Percentiles rank a stretch among this genome's conserved stretches.
phyloP scores from a whole-genome alignment of 495 filamentous ascomycete genomes.

The Tuber aestivum region DNA sequence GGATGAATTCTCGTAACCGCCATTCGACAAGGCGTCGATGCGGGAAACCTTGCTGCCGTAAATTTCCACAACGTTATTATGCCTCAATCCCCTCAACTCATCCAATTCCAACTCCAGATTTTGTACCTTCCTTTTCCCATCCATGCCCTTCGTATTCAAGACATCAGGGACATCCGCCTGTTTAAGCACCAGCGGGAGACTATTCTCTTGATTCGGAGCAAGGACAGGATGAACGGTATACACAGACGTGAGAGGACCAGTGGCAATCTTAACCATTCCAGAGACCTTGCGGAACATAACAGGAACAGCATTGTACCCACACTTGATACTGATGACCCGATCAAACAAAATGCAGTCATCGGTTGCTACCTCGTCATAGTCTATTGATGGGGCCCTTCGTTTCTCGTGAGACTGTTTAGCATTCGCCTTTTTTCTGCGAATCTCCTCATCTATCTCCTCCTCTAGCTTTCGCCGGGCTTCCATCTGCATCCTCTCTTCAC shows the following conservation, averaged over 20 bases:
- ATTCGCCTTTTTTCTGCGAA: slow-evolving; percentile 57
- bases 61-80: slow-evolving; percentile 70
- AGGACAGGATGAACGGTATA: slow-evolving; percentile 64
- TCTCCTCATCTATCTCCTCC: slow-evolving; percentile 56
- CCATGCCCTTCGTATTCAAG: slow-evolving; percentile 50
- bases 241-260: slow-evolving; percentile 55
- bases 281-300: slow-evolving; percentile 60
- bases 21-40: slow-evolving; percentile 13
- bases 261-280: slow-evolving; percentile 54
- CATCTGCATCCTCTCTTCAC: slow-evolving; percentile 49
- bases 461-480: slow-evolving; percentile 50
- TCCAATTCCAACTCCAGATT: slow-evolving; percentile 65
- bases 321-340: slow-evolving; percentile 57
- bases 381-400: slow-evolving; percentile 42
- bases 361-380: slow-evolving; percentile 30
- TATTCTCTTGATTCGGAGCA: slow-evolving; percentile 46
- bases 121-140: slow-evolving; percentile 62
- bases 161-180: slow-evolving; percentile 53
- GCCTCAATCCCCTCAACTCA: slow-evolving; percentile 62
- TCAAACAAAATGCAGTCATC: slow-evolving; percentile 63
- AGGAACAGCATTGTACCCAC: slow-evolving; percentile 51
- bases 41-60: slow-evolving; percentile 71
- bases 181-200: slow-evolving; percentile 64
- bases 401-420: slow-evolving; percentile 54
- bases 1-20: slow-evolving; percentile 43